A percentile compares a stretch with the other conserved stretches of the same genome.
These are phyloP conservation scores for Aspergillus sp. DNA, from an alignment of 2,329 filamentous ascomycete species.

Conservation along the genomic window DNA sequence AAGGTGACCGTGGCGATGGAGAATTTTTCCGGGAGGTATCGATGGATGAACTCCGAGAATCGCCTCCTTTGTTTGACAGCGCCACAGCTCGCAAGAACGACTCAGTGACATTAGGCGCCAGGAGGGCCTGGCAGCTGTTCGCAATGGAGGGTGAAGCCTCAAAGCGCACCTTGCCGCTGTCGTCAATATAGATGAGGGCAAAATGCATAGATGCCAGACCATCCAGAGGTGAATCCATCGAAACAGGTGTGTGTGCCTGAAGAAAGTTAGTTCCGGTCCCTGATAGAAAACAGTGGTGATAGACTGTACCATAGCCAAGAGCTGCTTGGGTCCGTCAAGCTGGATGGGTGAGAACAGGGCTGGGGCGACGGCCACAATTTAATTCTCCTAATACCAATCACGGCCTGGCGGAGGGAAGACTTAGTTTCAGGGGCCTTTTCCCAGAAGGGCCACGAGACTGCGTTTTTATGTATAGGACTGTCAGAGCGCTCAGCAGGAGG, in stretches of 20 bases:
- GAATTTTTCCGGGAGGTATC: conserved; percentile 11
- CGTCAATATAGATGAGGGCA: conserved; percentile 32
- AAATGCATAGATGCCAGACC: conserved; percentile 25
- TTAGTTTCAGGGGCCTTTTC: conserved; percentile 15
- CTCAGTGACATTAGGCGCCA: conserved; percentile 27
- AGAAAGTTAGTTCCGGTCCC: neutral
- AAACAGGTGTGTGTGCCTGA: conserved; percentile 19
- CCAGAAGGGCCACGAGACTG: conserved; percentile 10
- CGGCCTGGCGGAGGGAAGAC: conserved; percentile 2
- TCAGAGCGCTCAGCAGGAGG: conserved; percentile 4
- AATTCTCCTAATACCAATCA: conserved; percentile 14
- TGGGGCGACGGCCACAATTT: conserved; percentile 6
- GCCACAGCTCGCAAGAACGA: conserved; percentile 30
- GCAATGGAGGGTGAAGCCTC: conserved; percentile 29
- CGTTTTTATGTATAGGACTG: conserved; percentile 8
- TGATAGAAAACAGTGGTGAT: neutral
- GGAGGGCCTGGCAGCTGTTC: conserved; percentile 23
- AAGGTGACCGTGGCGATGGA: conserved; percentile 15
- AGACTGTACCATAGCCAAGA: conserved; percentile 16
- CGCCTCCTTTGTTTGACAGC: conserved; percentile 20
- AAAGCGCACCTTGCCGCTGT: conserved; percentile 28
- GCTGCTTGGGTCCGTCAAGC: conserved; percentile 11
- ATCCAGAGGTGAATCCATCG: conserved; percentile 20
- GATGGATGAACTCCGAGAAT: conserved; percentile 2
- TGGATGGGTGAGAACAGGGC: conserved; percentile 15